Conservation (phyloP, 495 filamentous ascomycete species). For the Baudoinia panamericana region DNA sequence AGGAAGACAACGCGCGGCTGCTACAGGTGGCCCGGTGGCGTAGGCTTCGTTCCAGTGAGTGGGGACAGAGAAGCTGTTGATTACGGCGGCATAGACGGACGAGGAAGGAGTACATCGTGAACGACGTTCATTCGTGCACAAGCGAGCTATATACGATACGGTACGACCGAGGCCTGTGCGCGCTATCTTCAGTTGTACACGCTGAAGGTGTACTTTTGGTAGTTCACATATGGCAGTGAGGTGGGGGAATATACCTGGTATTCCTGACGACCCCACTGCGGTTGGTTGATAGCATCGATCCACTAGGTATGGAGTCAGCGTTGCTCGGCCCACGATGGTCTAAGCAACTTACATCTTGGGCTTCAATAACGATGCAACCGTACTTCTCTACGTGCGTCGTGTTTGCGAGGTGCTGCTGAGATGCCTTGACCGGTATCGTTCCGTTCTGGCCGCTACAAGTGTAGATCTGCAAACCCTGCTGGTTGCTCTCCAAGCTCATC, state of each 20-base stretch:
- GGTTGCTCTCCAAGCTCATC: slow-evolving; percentile 60
- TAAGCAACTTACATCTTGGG: slow-evolving; percentile 32
- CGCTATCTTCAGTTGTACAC: not conserved
- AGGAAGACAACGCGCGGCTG: no score
- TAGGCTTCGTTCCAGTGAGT: no score
- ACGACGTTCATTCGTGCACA: no score
- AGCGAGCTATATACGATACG: no score
- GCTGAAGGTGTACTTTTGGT: slow-evolving; percentile 21
- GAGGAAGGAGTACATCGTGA: no score
- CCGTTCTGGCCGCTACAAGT: slow-evolving; percentile 60
- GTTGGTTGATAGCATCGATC: slow-evolving; percentile 73
- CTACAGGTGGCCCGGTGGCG: no score
- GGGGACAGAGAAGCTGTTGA: no score
- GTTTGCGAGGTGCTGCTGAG: slow-evolving; percentile 36
- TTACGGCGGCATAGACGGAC: no score
- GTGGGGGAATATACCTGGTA: slow-evolving; percentile 20
- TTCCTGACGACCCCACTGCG: slow-evolving; percentile 48
- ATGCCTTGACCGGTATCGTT: slow-evolving; percentile 40
- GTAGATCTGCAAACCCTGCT: slow-evolving; percentile 69
- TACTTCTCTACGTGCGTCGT: slow-evolving; percentile 41
- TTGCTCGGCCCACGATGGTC: not conserved
- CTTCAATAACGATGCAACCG: slow-evolving; percentile 57
- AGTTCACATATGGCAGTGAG: slow-evolving; percentile 18
- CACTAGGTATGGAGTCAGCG: slow-evolving; percentile 28
- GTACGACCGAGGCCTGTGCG: no score